Conservation (phyloP, 164 flowering plant genomes). For the Dillenia suffruticosa region DNA sequence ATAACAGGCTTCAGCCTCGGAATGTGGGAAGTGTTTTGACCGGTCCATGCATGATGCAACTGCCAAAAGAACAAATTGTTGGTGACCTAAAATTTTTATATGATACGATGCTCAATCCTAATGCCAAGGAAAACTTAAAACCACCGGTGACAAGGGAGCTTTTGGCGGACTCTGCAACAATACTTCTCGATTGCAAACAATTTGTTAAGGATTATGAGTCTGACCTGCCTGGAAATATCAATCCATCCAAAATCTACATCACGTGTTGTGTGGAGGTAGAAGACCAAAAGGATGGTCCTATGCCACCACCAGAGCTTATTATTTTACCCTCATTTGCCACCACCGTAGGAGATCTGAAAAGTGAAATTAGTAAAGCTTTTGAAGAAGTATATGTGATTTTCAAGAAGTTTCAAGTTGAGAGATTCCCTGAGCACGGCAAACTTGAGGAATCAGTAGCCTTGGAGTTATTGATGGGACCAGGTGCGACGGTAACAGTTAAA, state of each 20-base stretch:
- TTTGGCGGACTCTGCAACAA: conserved; percentile 37
- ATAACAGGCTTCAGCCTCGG: conserved; percentile 42
- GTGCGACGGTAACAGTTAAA: conserved; percentile 24
- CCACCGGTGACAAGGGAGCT: conserved; percentile 22
- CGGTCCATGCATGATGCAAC: background rate
- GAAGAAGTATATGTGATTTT: conserved; percentile 61
- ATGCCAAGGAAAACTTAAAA: conserved; percentile 31
- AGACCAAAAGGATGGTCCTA: conserved; percentile 31
- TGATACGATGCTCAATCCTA: conserved; percentile 48
- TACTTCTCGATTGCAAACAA: conserved; percentile 78
- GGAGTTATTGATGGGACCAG: conserved; percentile 34
- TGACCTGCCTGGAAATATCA: conserved; percentile 3
- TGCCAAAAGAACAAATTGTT: conserved; percentile 37
- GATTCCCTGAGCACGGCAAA: conserved; percentile 37
- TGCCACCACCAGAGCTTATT: conserved; percentile 60
- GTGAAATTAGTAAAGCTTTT: conserved; percentile 50
- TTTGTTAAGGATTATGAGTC: conserved; percentile 60
- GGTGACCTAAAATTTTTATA: conserved; percentile 48
- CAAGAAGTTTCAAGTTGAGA: conserved; percentile 54
- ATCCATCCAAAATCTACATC: conserved; percentile 23
- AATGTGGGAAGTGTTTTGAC: background rate
- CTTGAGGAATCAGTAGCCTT: conserved; percentile 43
- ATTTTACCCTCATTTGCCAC: conserved; percentile 45
- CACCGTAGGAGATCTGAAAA: conserved; percentile 58
- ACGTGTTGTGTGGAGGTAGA: conserved; percentile 43